A percentile compares a stretch with the other conserved stretches of the same genome.
phyloP scores from a whole-genome alignment of 306 rosid species.

The Phaseolus lunatus region DNA sequence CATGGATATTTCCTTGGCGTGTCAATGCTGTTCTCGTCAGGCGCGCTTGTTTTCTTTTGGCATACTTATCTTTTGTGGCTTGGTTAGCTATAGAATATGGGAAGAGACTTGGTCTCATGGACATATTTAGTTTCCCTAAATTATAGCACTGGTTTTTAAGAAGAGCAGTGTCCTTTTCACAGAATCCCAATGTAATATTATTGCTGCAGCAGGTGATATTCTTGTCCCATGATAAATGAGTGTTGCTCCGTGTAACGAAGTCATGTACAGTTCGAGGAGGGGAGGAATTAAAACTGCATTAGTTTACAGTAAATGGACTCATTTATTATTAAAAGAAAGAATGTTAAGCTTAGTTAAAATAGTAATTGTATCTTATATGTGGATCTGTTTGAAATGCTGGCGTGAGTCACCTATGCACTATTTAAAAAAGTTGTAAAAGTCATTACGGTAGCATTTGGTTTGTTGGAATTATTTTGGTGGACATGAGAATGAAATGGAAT shows the following conservation, averaged over 20 bases:
- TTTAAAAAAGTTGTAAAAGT: constrained; percentile 14
- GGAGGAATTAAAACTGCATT: constrained; percentile 18
- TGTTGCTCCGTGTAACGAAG: constrained; percentile 32
- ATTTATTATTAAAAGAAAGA: not conserved
- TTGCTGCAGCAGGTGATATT: constrained; percentile 37
- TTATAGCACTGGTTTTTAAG: constrained; percentile 48
- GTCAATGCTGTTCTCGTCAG: constrained; percentile 44
- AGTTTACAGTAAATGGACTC: constrained; percentile 29
- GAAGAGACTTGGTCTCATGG: constrained; percentile 67
- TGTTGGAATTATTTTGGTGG: constrained; percentile 21
- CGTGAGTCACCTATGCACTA: constrained; percentile 6
- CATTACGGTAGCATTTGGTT: not conserved
- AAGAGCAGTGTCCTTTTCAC: constrained; percentile 34
- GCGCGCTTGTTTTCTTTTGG: constrained; percentile 67
- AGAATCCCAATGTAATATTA: constrained; percentile 29
- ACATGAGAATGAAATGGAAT: constrained; percentile 8
- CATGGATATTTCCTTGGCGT: constrained; percentile 44
- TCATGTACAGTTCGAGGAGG: constrained; percentile 45
- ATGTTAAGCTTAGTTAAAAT: not conserved
- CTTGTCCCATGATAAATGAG: constrained; percentile 34
- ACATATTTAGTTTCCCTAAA: constrained; percentile 54
- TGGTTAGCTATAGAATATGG: constrained; percentile 74
- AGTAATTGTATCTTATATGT: not conserved
- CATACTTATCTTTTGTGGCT: constrained; percentile 64
- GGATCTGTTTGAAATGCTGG: constrained; percentile 1